Conservation (phyloP, 2,329 filamentous ascomycete species). For the Ustulina deusta region DNA sequence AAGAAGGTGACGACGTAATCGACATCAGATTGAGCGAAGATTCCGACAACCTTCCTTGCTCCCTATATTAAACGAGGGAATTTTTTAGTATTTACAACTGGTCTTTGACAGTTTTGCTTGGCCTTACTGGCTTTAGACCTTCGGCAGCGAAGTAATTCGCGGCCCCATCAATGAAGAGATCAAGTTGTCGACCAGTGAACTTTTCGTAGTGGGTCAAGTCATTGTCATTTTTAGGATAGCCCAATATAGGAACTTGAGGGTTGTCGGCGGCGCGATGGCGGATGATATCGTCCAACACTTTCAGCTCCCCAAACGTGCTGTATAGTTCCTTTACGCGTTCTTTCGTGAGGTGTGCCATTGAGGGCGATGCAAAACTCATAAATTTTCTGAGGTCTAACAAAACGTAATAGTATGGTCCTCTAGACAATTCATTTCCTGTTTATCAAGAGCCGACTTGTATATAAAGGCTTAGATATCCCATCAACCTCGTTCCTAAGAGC, state of each 20-base stretch:
- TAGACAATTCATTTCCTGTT: not conserved
- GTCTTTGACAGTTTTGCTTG: not conserved
- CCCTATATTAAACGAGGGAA: not conserved
- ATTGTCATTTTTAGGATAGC: not conserved
- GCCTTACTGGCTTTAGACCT: not conserved
- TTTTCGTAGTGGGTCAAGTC: not conserved
- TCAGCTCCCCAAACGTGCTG: not conserved
- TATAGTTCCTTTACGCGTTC: not conserved
- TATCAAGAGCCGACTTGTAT: not conserved
- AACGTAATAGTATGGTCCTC: not conserved
- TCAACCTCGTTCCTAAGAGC: not conserved
- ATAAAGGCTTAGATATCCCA: not conserved
- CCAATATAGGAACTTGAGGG: not conserved
- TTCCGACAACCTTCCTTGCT: not conserved
- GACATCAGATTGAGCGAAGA: not conserved
- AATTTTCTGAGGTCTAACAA: not conserved
- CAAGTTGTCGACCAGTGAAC: slow-evolving; percentile 1
- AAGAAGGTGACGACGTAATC: slow-evolving; percentile 6
- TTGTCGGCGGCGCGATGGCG: not conserved
- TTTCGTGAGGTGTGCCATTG: slow-evolving; percentile 5
- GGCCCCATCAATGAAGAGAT: not conserved
- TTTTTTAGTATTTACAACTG: not conserved
- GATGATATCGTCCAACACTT: slow-evolving; percentile 6
- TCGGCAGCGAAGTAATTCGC: not conserved
- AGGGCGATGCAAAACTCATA: not conserved